Conservation (phyloP, 2,329 filamentous ascomycete genomes). For the Fusarium verticillioides region DNA sequence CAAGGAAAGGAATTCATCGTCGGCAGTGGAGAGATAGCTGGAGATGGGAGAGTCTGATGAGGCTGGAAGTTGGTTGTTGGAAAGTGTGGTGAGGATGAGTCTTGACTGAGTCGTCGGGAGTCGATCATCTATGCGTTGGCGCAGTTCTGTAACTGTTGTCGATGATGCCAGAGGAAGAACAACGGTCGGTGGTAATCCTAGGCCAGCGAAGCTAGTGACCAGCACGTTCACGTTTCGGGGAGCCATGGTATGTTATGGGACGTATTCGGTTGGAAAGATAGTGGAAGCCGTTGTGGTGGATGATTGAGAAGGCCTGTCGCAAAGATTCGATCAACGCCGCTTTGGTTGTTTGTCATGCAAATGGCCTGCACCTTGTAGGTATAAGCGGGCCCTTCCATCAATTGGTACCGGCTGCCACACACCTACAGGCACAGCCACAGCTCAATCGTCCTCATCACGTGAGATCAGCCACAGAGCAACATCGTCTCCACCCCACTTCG, state of each 20-base stretch:
- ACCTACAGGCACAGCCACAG: slow-evolving; percentile 28
- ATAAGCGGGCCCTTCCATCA: slow-evolving; percentile 11
- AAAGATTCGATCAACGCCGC: slow-evolving; percentile 13
- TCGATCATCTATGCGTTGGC: slow-evolving; percentile 69
- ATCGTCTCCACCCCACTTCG: slow-evolving; percentile 48
- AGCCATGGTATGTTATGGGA: slow-evolving; percentile 62
- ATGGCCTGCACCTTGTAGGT: background rate
- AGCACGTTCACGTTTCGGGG: slow-evolving; percentile 78
- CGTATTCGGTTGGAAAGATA: background rate
- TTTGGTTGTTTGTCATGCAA: slow-evolving; percentile 16
- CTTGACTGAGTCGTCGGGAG: slow-evolving; percentile 67
- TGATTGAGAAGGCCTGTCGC: background rate
- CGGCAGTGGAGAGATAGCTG: slow-evolving; percentile 65
- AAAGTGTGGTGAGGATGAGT: slow-evolving; percentile 84
- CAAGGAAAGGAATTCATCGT: slow-evolving; percentile 81
- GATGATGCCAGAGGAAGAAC: slow-evolving; percentile 76
- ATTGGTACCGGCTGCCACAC: background rate
- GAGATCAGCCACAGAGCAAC: slow-evolving; percentile 42
- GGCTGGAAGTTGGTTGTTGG: slow-evolving; percentile 74
- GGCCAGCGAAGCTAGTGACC: slow-evolving; percentile 83
- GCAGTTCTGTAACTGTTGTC: slow-evolving; percentile 75
- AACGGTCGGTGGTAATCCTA: slow-evolving; percentile 84
- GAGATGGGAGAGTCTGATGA: slow-evolving; percentile 67
- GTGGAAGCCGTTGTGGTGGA: background rate
- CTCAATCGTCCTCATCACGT: slow-evolving; percentile 48